Base-by-base conservation (phyloP, 1,284 basidiomycete genomes). In the Mycosarcoma maydis region DNA sequence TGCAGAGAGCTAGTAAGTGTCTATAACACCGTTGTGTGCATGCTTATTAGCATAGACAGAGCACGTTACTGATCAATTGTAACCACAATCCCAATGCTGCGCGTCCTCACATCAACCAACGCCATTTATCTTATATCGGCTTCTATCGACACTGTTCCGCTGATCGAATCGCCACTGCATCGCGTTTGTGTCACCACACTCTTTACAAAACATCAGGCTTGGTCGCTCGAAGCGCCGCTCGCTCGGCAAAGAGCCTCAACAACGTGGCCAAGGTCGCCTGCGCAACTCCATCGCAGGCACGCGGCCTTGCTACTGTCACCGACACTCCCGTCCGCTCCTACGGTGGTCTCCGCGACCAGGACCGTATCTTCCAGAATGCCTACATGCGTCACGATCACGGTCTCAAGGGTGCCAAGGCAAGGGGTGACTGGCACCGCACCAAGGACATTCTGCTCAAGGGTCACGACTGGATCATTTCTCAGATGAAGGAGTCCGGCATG, bases 381-480 rank as follows among this genome's bases (percentile, higher is more conserved):
- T 81, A 81, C 66, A 74, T 77, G 67, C 65, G 78, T 27, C 80
- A 81, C 50, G 80, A 81, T 52, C 77, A 76, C 58, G 65, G 73
- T 24, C 72, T 81, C 53, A 80, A 80, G 66, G 80, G 80, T 40
- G 80, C 80, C 43, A 66, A 94, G 90, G 86, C 90, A 43, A 90
- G 95, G 47, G 95, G 95, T 39, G 94, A 98, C 85, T 98, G 95
- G 96, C 94, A 98, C 84, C 87, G 88, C 69, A 98, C 95, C 64
- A 97, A 97, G 84, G 95, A 97, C 66, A 96, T 98, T 76, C 72
- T 98, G 40, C 85, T 90, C 54, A 98, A 97, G 83, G 94, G 95
- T 55, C 93, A 98, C 84, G 87, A 88, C n/a, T 98, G 92, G 92
- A 93, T 98, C 78, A 98, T 98, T 69, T 89, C 95, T 82, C 89